Base-by-base conservation (phyloP, 1,284 basidiomycete genomes). In the Chiua sp. region DNA sequence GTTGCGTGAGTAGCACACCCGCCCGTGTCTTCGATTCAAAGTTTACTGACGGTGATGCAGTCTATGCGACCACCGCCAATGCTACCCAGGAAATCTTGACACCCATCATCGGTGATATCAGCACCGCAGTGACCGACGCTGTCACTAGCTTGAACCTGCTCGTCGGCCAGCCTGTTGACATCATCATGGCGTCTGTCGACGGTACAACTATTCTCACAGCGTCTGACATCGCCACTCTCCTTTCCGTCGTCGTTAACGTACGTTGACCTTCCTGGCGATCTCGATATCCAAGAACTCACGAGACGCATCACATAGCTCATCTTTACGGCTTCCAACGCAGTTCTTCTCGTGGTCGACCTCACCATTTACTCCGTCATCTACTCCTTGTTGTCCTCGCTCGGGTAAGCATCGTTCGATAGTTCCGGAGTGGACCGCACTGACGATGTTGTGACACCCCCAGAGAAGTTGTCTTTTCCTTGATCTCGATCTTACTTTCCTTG, bases 21-120 rank as follows among this genome's bases (percentile, higher is more conserved):
- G 2, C 18, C 28, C 22, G 49, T 12, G 15, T 44, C 30, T 50
- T 23, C 30, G 35, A 47, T 53, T n/a, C n/a, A n/a, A n/a, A 12
- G 3, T 20, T 46, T 48, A n/a, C 44, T 56, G 30, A 66, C 13
- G 11, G 56, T 39, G 32, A 39, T 50, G 13, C 47, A 68, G 65
- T 51, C 11, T 68, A 59, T 49, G 66, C 63, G 20, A 65, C 35
- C n/a, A 0, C 54, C 26, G 23, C 42, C 16, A 68, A 66, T 33
- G 66, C 63, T 33, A 68, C 65, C 13, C 16, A 63, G 47, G 66
- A 0, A 4, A 49, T 2, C n/a, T 28, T 68, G 51, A 47, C 16
- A 3, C 50, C 54, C 13, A 56, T 66, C 48, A 56, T 66, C 12
- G 13, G 30, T 39, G n/a, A 32, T 3, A 66, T 68, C 4, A 53